Percentiles rank a stretch among this genome's conserved stretches.
Evolutionary conservation across 2,329 filamentous ascomycete species (phyloP).

Genomic region (Penicillium olsonii): DNA sequence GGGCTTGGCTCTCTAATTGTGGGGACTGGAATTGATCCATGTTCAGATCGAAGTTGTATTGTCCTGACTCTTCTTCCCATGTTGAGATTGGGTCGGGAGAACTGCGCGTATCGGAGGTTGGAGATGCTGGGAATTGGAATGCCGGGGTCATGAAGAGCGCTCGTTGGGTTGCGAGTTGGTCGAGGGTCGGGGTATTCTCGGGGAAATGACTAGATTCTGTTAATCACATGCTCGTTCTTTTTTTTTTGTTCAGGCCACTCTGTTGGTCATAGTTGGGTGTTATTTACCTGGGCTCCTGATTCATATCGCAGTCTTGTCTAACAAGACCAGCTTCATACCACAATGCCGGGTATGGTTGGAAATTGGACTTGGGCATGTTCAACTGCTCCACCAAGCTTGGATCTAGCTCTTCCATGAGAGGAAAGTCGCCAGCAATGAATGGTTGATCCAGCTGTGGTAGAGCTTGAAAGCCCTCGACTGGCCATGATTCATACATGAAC

Average conservation of each 20-base stretch:
- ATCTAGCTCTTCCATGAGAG: not conserved
- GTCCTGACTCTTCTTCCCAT: constrained; percentile 22
- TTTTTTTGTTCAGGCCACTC: not conserved
- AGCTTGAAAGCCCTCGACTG: not conserved
- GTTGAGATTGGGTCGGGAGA: constrained; percentile 26
- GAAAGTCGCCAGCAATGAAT: constrained; percentile 5
- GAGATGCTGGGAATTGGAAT: constrained; percentile 15
- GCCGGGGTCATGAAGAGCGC: constrained; percentile 20
- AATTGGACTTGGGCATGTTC: not conserved
- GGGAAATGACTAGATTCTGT: not conserved
- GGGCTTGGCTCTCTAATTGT: not conserved
- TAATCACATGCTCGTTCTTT: not conserved
- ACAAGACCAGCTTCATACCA: constrained; percentile 12
- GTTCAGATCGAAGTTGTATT: not conserved
- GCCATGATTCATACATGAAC: constrained; percentile 1
- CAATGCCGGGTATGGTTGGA: constrained; percentile 7
- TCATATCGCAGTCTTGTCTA: not conserved
- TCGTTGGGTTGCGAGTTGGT: constrained; percentile 17
- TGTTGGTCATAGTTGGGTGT: no score
- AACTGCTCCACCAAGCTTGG: not conserved
- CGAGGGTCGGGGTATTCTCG: not conserved
- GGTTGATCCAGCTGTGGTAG: not conserved
- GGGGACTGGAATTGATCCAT: not conserved
- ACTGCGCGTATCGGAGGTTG: constrained; percentile 21
- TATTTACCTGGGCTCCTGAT: constrained; percentile 3